Base-by-base conservation (phyloP, 2,329 filamentous ascomycete species). In the Cadophora sp. region DNA sequence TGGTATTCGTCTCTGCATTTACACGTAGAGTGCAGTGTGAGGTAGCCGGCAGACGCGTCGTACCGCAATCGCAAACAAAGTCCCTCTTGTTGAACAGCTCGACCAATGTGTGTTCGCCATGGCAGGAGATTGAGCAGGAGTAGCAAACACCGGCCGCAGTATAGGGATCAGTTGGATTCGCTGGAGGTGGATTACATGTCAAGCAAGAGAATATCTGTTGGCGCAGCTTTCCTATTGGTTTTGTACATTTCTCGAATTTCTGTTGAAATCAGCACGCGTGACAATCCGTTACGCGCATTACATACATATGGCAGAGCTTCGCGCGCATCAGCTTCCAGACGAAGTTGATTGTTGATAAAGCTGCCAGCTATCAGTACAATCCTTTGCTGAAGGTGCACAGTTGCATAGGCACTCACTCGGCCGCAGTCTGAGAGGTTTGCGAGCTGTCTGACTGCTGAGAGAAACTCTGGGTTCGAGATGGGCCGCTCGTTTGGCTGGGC, bases 31-130 rank as follows among this genome's bases (percentile, higher is more conserved):
- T 88, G 78, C 96, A 99, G 24, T 92, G 90, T 64, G 87, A 90
- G 3, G 85, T 88, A 0, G 86, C 82, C 22, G 76, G 77, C 29
- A 97, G 85, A 62, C 95, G 89, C 55, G 90, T 93, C 0, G 94
- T 97, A 29, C 96, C 96, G 76, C 96, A 99, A 79, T 99, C 96
- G 81, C 96, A 99, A 50, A 92, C 92, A 76, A 99, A 98, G 80
- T 97, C 91, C 76, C 97, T 90, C 83, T 97, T 98, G 78, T 88
- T 91, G 82, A 99, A 99, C 24, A 99, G 91, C 81, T 99, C 96
- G 61, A 98, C 96, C 29, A 99, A 88, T 1, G 87, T 92, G 79
- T 99, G 96, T 77, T 98, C 94, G 73, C 96, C 95, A 77, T 99
- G 96, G 78, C 96, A 99, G 74, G 95, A 92, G 68, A 99, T 93